Evolutionary conservation across 495 filamentous ascomycete genomes (phyloP).

Genomic region (Neurospora sp.): DNA sequence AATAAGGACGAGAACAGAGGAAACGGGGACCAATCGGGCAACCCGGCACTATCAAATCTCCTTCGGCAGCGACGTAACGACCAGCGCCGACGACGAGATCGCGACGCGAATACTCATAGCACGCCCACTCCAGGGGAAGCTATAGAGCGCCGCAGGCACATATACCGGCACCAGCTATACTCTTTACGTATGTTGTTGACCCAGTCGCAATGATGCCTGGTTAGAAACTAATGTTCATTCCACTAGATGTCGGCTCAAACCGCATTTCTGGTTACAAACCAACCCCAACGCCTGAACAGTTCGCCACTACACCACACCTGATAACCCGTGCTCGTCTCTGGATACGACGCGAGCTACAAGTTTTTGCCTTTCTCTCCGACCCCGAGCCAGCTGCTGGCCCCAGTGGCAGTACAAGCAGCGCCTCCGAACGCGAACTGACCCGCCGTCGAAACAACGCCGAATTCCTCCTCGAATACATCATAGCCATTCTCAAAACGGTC

Average conservation of each 20-base stretch:
- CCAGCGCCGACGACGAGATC: conserved; percentile 12
- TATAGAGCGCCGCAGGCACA: conserved; percentile 55
- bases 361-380: conserved; percentile 61
- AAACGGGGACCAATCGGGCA: background rate
- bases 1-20: background rate
- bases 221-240: background rate
- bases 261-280: conserved; percentile 64
- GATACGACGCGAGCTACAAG: conserved; percentile 78
- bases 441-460: conserved; percentile 68
- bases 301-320: conserved; percentile 53
- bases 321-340: conserved; percentile 77
- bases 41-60: background rate
- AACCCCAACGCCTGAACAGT: conserved; percentile 57
- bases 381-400: conserved; percentile 1
- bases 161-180: conserved; percentile 70
- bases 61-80: conserved; percentile 2
- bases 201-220: background rate
- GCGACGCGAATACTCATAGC: conserved; percentile 5
- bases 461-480: conserved; percentile 80
- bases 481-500: conserved; percentile 80
- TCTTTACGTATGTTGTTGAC: conserved; percentile 36
- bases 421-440: conserved; percentile 21
- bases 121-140: conserved; percentile 37
- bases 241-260: conserved; percentile 57
- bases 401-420: conserved; percentile 18